phyloP scores from a whole-genome alignment of 371 early-diverging fungal genomes.

The Dichotomocladium elegans region DNA sequence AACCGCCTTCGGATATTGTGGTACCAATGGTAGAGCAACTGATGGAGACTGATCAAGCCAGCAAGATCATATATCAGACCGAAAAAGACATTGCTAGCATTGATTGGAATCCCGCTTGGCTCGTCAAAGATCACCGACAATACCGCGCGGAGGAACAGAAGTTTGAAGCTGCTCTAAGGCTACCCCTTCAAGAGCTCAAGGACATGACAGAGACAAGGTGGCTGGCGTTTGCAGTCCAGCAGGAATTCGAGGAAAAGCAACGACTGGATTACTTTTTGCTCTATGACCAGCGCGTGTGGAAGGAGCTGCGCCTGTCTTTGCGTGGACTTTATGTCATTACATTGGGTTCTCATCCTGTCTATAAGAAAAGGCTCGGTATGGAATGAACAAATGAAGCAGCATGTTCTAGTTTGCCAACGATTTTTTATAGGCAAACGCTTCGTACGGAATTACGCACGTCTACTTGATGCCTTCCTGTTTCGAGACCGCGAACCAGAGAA shows the following conservation, averaged over 20 bases:
- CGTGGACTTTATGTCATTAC: conserved; percentile 84
- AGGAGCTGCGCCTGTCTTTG: conserved; percentile 71
- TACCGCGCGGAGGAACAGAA: conserved; percentile 17
- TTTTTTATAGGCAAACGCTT: conserved; percentile 46
- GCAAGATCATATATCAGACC: conserved; percentile 13
- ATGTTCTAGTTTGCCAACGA: neutral
- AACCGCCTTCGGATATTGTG: conserved; percentile 1
- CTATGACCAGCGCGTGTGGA: conserved; percentile 87
- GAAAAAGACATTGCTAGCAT: conserved; percentile 34
- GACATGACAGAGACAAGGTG: conserved; percentile 3
- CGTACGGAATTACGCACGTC: conserved; percentile 72
- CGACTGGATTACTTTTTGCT: conserved; percentile 84
- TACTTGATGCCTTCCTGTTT: conserved; percentile 71
- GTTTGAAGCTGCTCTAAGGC: conserved; percentile 6
- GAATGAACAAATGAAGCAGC: neutral
- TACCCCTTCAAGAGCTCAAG: neutral
- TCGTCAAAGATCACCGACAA: conserved; percentile 33
- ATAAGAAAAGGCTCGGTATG: conserved; percentile 75
- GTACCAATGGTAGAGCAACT: conserved; percentile 15
- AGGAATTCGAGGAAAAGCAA: conserved; percentile 41
- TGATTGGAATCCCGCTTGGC: conserved; percentile 40
- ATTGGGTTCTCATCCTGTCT: conserved; percentile 66
- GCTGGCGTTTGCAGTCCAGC: conserved; percentile 4
- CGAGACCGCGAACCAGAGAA: conserved; percentile 87
- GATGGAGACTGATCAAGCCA: neutral